Percentiles rank a stretch among this genome's conserved stretches.
Conservation (phyloP, 768 basidiomycete genomes). For the Tephrocybe sp. region DNA sequence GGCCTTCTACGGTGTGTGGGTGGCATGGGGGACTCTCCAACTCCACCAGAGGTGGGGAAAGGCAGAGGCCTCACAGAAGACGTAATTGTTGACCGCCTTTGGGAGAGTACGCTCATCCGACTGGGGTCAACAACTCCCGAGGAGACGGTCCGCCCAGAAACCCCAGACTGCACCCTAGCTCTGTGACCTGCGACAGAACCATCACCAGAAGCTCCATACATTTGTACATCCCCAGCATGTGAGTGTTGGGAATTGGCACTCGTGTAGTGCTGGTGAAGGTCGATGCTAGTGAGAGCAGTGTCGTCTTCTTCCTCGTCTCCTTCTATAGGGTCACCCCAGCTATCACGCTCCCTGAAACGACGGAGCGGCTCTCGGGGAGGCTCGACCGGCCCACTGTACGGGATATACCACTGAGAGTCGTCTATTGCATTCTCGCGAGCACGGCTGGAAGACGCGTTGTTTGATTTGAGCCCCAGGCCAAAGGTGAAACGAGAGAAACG, state of each 20-base stretch:
- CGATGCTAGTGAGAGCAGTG: constrained; percentile 25
- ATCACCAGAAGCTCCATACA: constrained; percentile 16
- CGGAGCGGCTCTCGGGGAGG: constrained; percentile 31
- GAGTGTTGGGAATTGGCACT: constrained; percentile 16
- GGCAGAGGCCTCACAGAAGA: constrained; percentile 32
- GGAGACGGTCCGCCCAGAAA: constrained; percentile 40
- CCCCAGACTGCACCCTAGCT: constrained; percentile 39
- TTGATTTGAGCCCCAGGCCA: constrained; percentile 14
- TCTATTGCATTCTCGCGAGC: constrained; percentile 12
- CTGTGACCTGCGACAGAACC: constrained; percentile 24
- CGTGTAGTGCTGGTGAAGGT: constrained; percentile 29
- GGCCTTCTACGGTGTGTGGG: constrained; percentile 26
- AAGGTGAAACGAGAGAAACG: constrained; percentile 20
- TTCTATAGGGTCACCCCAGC: constrained; percentile 40
- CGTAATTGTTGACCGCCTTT: constrained; percentile 36
- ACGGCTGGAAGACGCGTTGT: constrained; percentile 9
- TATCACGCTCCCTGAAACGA: constrained; percentile 33
- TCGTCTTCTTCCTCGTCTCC: constrained; percentile 28
- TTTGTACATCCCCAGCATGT: constrained; percentile 11
- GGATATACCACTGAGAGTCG: constrained; percentile 62
- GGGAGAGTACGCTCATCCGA: constrained; percentile 28
- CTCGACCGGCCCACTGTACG: constrained; percentile 66
- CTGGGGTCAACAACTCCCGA: constrained; percentile 37
- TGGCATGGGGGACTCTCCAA: constrained; percentile 65
- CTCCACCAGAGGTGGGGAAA: constrained; percentile 50